Evolutionary conservation across 148 eudicot species (phyloP), one percentile per base, ranked within the genome.

Genomic region (Silene uniflora): DNA sequence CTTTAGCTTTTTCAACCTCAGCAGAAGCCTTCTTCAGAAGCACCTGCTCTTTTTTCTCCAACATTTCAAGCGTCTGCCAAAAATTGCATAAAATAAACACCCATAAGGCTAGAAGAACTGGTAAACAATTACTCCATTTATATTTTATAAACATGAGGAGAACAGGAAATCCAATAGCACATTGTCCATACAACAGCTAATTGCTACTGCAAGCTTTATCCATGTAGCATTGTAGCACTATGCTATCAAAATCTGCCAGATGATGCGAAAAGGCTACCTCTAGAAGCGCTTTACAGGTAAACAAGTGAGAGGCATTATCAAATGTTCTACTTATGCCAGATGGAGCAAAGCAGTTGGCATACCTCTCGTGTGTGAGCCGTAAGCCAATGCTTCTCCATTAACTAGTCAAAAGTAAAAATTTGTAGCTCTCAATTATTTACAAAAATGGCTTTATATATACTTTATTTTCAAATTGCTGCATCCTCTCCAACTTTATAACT

Each of bases 1-100:
- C 97, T 83, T 89, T 89, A 7, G 93, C 93, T 86, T 82, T 91
- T 65, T 89, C 91, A 69, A 91, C 86, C 82, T 91, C 97, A 3
- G 85, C 87, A 63, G 88, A 77, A 81, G 93, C 93, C 79, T 91
- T 91, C 76, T 89, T 91, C 76, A 82, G 4, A 25, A 91, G 88
- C 25, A 91, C 87, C 22, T 84, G 84, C 78, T 91, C 97, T 79
- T 87, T 91, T 79, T 91, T 91, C 87, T 91, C 93, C 66, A 89
- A 86, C 90, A 85, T 89, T 78, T 91, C 93, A 63, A 89, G 91
- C 49, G 97, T 89, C 97, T 90, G 79, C 78, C 75, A 4, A 78
- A 64, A 9, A 59, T 23, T 59, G 72, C 19, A n/a, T 13, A 67
- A 35, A 66, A 56, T 47, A 75, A 55, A 16, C 72, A 75, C 52